Percentiles rank a stretch among this genome's conserved stretches.
phyloP scores from a whole-genome alignment of 2,329 filamentous ascomycete genomes.

The Uncinocarpus reesii region DNA sequence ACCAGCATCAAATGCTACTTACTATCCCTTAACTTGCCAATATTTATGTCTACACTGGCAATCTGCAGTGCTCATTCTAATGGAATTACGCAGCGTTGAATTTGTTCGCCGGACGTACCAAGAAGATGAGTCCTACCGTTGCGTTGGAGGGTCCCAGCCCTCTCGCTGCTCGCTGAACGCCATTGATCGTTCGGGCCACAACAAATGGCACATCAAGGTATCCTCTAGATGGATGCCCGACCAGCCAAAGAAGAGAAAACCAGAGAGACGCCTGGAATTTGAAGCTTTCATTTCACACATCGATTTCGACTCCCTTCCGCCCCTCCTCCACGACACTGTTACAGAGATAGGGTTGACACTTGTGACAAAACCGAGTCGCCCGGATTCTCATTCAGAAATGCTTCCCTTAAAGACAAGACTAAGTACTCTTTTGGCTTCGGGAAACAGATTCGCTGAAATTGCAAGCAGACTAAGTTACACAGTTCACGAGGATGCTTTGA shows the following conservation, averaged over 20 bases:
- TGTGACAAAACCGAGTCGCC: not conserved
- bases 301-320: constrained; percentile 13
- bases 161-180: not conserved
- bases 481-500: constrained; percentile 1
- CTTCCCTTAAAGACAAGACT: not conserved
- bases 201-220: constrained; percentile 4
- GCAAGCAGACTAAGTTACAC: not conserved
- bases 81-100: too few species aligned
- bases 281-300: constrained; percentile 14
- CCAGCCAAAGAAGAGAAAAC: not conserved
- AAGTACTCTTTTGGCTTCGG: not conserved
- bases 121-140: constrained; percentile 1
- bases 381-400: constrained; percentile 1
- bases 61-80: too few species aligned
- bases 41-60: too few species aligned
- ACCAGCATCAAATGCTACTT: too few species aligned
- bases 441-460: constrained; percentile 4
- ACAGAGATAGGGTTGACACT: constrained; percentile 5
- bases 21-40: too few species aligned
- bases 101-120: constrained; percentile 2
- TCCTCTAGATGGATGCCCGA: not conserved
- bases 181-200: not conserved
- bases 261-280: constrained; percentile 9
- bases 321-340: constrained; percentile 17
- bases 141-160: not conserved